These are phyloP conservation scores for Torulaspora gathmanii DNA, from an alignment of 805 yeast genomes.

Conservation along the genomic window DNA sequence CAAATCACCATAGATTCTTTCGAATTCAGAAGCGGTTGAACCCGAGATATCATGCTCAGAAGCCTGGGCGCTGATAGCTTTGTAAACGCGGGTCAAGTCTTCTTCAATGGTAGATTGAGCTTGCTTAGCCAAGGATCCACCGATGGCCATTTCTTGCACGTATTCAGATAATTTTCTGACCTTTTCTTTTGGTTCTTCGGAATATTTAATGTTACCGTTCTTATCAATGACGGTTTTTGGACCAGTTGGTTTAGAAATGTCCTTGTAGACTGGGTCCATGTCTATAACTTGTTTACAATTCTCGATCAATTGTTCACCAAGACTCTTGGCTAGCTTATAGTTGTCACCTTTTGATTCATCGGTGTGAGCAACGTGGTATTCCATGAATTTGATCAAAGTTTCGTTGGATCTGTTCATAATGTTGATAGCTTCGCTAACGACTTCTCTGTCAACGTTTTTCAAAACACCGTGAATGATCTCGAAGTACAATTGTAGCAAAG, in stretches of 20 bases:
- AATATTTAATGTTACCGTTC: conserved; percentile 80
- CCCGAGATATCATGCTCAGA: conserved; percentile 42
- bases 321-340: conserved; percentile 79
- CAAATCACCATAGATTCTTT: conserved; percentile 64
- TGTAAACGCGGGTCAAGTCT: conserved; percentile 77
- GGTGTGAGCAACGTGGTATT: conserved; percentile 64
- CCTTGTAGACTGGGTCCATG: conserved; percentile 89
- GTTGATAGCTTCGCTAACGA: conserved; percentile 91
- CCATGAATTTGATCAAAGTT: conserved; percentile 91
- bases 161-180: conserved; percentile 94
- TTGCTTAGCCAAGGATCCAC: conserved; percentile 72
- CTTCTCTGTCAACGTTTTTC: conserved; percentile 88
- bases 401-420: conserved; percentile 97
- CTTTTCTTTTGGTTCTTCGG: conserved; percentile 81
- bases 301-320: conserved; percentile 91
- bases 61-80: conserved; percentile 73
- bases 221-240: conserved; percentile 86
- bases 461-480: conserved; percentile 94
- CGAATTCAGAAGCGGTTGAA: conserved; percentile 65
- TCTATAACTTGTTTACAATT: conserved; percentile 85
- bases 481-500: conserved; percentile 85
- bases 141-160: conserved; percentile 93
- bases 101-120: conserved; percentile 75
- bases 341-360: conserved; percentile 81
- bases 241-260: conserved; percentile 89